phyloP scores from a whole-genome alignment of 2,329 filamentous ascomycete genomes.

The Simplicillium aogashimaense region DNA sequence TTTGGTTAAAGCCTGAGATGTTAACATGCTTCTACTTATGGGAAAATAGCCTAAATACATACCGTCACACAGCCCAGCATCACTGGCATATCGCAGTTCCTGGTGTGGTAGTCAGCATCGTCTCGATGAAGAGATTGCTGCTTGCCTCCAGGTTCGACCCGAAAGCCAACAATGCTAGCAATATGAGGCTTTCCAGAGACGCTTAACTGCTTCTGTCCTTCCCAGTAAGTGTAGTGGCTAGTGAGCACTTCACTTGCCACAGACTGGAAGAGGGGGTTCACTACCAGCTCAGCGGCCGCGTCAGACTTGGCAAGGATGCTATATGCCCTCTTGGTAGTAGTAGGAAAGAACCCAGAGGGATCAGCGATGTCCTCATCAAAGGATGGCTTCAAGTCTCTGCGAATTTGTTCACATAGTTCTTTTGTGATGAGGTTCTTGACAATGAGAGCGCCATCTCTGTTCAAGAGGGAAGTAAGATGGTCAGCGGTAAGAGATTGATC shows the following conservation, averaged over 20 bases:
- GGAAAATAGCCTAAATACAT: neutral
- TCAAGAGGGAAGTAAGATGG: conserved; percentile 11
- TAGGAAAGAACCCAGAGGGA: conserved; percentile 27
- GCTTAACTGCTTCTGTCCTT: conserved; percentile 17
- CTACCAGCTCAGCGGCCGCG: conserved; percentile 24
- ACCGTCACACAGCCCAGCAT: conserved; percentile 26
- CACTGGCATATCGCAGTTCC: conserved; percentile 22
- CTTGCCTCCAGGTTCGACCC: conserved; percentile 26
- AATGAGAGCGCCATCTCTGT: conserved; percentile 24
- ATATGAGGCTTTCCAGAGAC: conserved; percentile 25
- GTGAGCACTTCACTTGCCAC: conserved; percentile 23
- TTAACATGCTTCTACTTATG: neutral
- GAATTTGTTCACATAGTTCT: conserved; percentile 22
- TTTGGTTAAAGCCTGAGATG: conserved; percentile 21
- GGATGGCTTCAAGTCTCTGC: conserved; percentile 23
- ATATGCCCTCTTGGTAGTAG: conserved; percentile 26
- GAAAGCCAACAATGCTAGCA: conserved; percentile 24
- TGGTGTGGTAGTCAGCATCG: conserved; percentile 19
- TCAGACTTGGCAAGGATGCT: conserved; percentile 26
- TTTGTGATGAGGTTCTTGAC: conserved; percentile 22
- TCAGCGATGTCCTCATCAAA: conserved; percentile 25
- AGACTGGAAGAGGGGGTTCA: conserved; percentile 22
- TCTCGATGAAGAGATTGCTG: conserved; percentile 27
- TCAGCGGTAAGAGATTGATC: conserved; percentile 11
- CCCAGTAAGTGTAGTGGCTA: conserved; percentile 25